Evolutionary conservation across 78 protist genomes (phyloP), one percentile per base, ranked within the genome.

Genomic region (Protostelium mycophagum): DNA sequence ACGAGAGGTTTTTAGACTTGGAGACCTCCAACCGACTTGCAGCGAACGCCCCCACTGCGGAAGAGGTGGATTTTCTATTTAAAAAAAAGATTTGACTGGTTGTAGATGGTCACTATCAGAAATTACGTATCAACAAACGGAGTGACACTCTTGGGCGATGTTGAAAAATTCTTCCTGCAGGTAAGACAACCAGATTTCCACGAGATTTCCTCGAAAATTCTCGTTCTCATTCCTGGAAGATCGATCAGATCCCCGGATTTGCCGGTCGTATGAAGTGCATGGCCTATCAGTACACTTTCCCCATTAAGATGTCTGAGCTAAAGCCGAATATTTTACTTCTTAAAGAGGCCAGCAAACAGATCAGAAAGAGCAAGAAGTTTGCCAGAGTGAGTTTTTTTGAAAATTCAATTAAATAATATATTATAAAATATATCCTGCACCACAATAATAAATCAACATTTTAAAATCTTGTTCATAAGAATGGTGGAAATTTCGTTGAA

Each of bases 11-110:
- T 28, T 83, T 93, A n/a, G 87, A 86, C 0, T 28, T 85, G 28
- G 94, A 91, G 83, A 63, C 91, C 25, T 35, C 89, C 28, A 86
- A 88, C 84, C 36, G 83, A 31, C 37, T 91, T 16, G 94, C 89
- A 85, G 51, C 51, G 34, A 86, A 88, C 85, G 38, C 89, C 35
- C 94, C 94, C 87, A 91, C 91, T 1, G 94, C 89, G 0, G 94
- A 91, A 51, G 94, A 91, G 89, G 90, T 88, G 85, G 63, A 85
- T 9, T 34, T 34, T 73, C 63, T 37, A 34, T 87, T 1, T 51
- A 23, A 35, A 29, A 86, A 1, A 29, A 29, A 86, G 73, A 51
- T 51, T 51, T 16, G 73, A 16, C 16, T n/a, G n/a, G n/a, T n/a
- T n/a, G n/a, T 16, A 51, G 73, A 51, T 51, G 73, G 73, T 51